Conservation (phyloP, 208 protist species). For the Trypanosoma mega region DNA sequence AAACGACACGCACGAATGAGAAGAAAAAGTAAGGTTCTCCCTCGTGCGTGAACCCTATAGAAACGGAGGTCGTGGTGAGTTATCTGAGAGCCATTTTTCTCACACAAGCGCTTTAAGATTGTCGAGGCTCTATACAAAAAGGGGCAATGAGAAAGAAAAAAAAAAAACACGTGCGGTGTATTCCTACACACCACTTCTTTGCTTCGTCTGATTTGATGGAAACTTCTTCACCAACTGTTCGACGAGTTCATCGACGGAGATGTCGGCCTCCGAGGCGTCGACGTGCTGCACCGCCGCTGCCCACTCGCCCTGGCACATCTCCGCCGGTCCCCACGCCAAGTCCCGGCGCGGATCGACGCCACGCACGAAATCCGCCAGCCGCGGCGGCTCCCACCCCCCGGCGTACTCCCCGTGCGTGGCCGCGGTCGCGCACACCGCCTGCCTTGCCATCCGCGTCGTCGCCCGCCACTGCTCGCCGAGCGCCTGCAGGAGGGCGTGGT, state of each 20-base stretch:
- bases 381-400: slow-evolving; percentile 2
- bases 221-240: neutral
- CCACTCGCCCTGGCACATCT: slow-evolving; percentile 3
- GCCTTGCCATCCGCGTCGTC: too few species aligned
- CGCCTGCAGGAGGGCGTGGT: slow-evolving; percentile 2
- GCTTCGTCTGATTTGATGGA: too few species aligned
- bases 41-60: too few species aligned
- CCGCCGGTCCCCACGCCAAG: slow-evolving; percentile 15
- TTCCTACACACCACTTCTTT: too few species aligned
- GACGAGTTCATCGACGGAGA: neutral
- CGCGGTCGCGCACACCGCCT: neutral
- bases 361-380: slow-evolving; percentile 7
- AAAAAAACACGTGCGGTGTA: too few species aligned
- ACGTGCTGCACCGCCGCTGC: neutral
- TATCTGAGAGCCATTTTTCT: too few species aligned
- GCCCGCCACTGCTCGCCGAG: slow-evolving; percentile 8
- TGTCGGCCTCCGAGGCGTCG: neutral
- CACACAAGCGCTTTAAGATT: too few species aligned
- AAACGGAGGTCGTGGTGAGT: too few species aligned
- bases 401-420: neutral
- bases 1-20: too few species aligned
- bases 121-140: too few species aligned
- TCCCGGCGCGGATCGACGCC: slow-evolving; percentile 15
- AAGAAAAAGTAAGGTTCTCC: too few species aligned
- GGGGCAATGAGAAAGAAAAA: too few species aligned